Base-by-base conservation (phyloP, 768 basidiomycete species). In the Suillus subalutaceus region DNA sequence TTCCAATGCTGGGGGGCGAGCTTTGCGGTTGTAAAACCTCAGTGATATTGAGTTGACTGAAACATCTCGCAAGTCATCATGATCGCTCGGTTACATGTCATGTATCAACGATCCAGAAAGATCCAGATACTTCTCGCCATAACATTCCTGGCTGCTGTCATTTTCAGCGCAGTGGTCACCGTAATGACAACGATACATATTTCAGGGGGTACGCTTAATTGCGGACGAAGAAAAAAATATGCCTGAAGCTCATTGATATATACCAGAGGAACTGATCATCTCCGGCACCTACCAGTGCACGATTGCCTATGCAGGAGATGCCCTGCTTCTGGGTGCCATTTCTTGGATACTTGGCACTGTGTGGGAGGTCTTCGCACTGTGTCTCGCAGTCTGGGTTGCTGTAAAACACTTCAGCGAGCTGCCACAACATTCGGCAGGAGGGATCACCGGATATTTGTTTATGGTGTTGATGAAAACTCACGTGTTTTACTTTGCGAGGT, bases 371-470 rank as follows among this genome's bases (percentile, higher is more conserved):
- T 8, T 44, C 7, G 16, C 43, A 7, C 43, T 44, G 43, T 44
- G 43, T 20, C 43, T 44, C 18, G 43, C 43, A 44, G 43, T 83
- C 9, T 74, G 68, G 3, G 86, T 86, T 15, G 78, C 81, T 16
- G 88, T 88, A 13, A 44, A 44, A 44, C 16, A 44, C 18, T 20
- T 44, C 43, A 6, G 18, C 6, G 43, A 44, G 20, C 6, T 44
- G 18, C 43, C 18, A 44, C 18, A 18, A 44, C 18, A 44, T 44
- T 44, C 43, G 18, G 16, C 18, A 44, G 43, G 43, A 44, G 43
- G 43, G 3, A 18, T 44, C 20, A 8, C 20, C 7, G 18, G 7
- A 6, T 7, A 44, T 7, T 18, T 18, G 18, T 44, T 44, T 7
- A 44, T 1, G 43, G 43, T 44, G 43, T 18, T 44, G 43, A 44